Base-by-base conservation (phyloP, 2,329 filamentous ascomycete species). In the Colletotrichum acutatum region DNA sequence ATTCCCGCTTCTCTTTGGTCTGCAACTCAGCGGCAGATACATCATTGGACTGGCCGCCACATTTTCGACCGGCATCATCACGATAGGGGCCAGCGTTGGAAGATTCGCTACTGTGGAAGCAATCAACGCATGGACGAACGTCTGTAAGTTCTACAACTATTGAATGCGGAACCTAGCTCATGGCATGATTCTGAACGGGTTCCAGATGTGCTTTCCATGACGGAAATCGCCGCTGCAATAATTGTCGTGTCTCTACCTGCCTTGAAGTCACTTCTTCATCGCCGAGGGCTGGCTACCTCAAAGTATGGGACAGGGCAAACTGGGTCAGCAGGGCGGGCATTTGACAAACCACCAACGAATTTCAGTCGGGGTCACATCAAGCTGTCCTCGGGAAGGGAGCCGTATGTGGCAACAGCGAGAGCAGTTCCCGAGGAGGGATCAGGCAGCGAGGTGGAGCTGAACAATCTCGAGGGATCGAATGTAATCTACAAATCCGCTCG, bases 361-460 rank as follows among this genome's bases (percentile, higher is more conserved):
- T n/a, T 49, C 46, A 64, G 59, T n/a, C 65, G 24, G 9, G 71
- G 54, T 56, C 75, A 76, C 42, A 56, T 76, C 60, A 76, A 76
- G 16, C 71, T 76, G 14, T 76, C 75, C 14, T 76, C 75, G 9
- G 75, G 75, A 2, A 66, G 67, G 60, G 75, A 76, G 56, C 63
- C 74, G 7, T 76, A 73, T 54, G n/a, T 22, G 26, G 61, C 71
- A 12, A 68, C 75, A 9, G 71, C 74, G 8, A 57, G 60, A 30
- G 74, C 66, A 5, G 63, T 59, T 34, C 49, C 74, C 26, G 75
- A 67, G 56, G 69, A 75, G 14, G 73, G 74, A 2, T 71, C 71
- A 12, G 75, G 75, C 1, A 76, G 75, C 62, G 75, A 76, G 37
- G 75, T 76, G 66, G 75, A 76, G n/a, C 68, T 76, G 37, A 72